Base-by-base conservation (phyloP, 2,329 filamentous ascomycete species). In the Exophiala calicioides region DNA sequence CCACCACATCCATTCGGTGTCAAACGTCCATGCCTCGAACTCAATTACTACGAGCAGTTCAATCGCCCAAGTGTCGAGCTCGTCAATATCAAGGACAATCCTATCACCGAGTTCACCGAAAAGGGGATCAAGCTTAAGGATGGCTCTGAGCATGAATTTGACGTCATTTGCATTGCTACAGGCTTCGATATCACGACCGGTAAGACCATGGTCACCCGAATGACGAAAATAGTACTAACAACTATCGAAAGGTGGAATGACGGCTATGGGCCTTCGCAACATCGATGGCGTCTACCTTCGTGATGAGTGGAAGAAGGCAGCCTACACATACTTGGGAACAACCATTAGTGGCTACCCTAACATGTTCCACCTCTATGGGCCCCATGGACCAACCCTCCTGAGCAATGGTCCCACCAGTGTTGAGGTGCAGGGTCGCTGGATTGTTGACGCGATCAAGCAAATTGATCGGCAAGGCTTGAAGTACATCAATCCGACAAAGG, bases 381-480 rank as follows among this genome's bases (percentile, higher is more conserved):
- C 72, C 1, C 79, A 83, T 19, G 76, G 68, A 0, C 80, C 79
- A 1, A 81, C 78, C 0, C 69, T 77, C 0, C 63, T 82, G 3
- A 62, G 68, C 58, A 84, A 82, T 53, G 80, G 79, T 0, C 80
- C 80, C 0, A 71, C 75, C 0, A 71, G 66, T 1, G 71, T 76
- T 9, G 77, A 81, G 53, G 56, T 78, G 0, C 80, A 84, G 56
- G 79, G 78, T 2, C 65, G 75, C 0, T 83, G 77, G 78, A 55
- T 55, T 26, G 65, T 68, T 9, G 71, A 77, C 36, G 59, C 61
- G 32, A 77, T 84, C 39, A 63, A 67, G 23, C 72, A 77, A 58
- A 73, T 80, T 57, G 60, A 68, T 46, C 51, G 55, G 1, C 63
- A 75, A 19, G 62, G 64, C 2, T 64, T 79, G 60, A 72, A 71